phyloP scores from a whole-genome alignment of 257 asterid species.

The Lycium ferocissimum region DNA sequence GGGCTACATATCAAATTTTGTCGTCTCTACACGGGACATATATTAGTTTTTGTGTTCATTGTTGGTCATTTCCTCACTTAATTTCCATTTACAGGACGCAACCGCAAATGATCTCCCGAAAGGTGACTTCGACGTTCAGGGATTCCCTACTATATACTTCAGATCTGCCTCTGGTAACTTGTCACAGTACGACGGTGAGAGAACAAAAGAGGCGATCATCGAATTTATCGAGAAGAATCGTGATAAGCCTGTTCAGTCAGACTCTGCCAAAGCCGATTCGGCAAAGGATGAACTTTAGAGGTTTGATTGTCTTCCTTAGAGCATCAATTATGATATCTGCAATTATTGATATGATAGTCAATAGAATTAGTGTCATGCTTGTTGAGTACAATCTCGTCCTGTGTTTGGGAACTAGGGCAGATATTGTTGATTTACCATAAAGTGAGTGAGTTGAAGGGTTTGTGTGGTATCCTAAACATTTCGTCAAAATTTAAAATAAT shows the following conservation, averaged over 20 bases:
- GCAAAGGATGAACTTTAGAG: constrained; percentile 33
- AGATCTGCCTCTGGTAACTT: constrained; percentile 38
- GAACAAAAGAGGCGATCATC: constrained; percentile 38
- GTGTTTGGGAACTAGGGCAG: not conserved
- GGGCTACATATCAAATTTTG: too few species aligned
- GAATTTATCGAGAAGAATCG: constrained; percentile 39
- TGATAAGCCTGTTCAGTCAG: constrained; percentile 23
- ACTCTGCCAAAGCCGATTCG: constrained; percentile 17
- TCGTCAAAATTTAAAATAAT: too few species aligned
- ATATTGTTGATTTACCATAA: too few species aligned
- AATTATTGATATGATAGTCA: not conserved
- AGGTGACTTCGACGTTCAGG: constrained; percentile 25
- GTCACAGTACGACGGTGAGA: constrained; percentile 29
- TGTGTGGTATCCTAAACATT: too few species aligned
- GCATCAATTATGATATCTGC: not conserved
- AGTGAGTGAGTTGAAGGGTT: too few species aligned
- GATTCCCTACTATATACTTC: constrained; percentile 40
- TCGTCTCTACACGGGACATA: not conserved
- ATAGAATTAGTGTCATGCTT: not conserved
- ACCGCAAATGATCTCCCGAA: constrained; percentile 32
- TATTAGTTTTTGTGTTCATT: not conserved
- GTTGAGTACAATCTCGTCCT: not conserved
- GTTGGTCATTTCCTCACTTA: not conserved
- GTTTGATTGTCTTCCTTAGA: constrained; percentile 5
- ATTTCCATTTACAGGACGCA: constrained; percentile 31